Evolutionary conservation across 352 stramenopile genomes (phyloP), one percentile per base, ranked within the genome.

Genomic region (Synura sp.): DNA sequence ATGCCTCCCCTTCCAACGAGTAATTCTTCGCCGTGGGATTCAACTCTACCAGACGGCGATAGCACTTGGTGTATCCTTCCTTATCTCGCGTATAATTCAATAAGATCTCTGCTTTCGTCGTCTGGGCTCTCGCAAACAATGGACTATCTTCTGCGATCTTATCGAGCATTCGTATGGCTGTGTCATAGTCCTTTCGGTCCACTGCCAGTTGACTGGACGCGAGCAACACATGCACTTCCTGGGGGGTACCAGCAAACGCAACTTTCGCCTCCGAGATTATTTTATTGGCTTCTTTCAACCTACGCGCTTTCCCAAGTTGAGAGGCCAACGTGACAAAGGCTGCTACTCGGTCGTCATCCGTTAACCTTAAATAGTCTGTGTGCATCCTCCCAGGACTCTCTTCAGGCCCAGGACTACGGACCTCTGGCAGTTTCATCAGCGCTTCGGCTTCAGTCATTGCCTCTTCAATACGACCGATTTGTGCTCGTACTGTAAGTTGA

Each of bases 71-170:
- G 82, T 94, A 98, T 38, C 88, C 80, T 29, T 89, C 79, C 77
- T 94, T 96, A 83, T 98, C 92, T 49, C 95, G 93, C 60, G 88
- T 86, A 78, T 96, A 88, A 70, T 88, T 88, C 25, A 98, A 84
- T 75, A 93, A 96, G 67, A 97, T 96, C 69, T 94, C 89, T 17
- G 93, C 93, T 79, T 97, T 97, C 73, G 94, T 85, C 81, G 94
- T 91, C 81, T 96, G 90, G 5, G 90, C 90, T 78, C 90, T 92
- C 1, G 84, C 81, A 79, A 94, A 97, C 0, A 88, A 86, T 1
- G 90, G 88, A 22, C 88, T 94, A 4, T 83, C 84, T 32, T 78
- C 35, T 2, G 87, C 87, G 0, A 98, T 91, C 59, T 86, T 89
- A 76, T 88, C 92, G 1, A 98, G 88, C 84, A 96, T 92, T 19